Evolutionary conservation across 192 early-diverging fungal species (phyloP).

Genomic region (Coemansia aciculifera): DNA sequence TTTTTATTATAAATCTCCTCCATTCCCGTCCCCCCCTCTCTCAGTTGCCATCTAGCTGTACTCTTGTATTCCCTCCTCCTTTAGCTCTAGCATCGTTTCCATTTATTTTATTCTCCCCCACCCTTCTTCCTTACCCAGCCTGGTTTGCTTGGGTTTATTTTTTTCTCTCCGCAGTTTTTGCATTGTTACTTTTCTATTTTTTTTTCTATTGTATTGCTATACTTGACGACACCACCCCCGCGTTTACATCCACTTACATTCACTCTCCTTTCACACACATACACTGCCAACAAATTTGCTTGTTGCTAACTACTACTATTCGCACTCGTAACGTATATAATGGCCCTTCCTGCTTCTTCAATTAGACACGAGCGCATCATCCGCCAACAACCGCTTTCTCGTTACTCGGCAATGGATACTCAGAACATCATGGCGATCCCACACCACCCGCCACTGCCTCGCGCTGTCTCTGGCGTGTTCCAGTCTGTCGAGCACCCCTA

Average conservation of each 20-base stretch:
- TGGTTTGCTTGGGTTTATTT: slow-evolving; percentile 7
- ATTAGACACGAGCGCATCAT: slow-evolving; percentile 5
- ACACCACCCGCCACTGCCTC: slow-evolving; percentile 45
- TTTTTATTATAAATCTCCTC: background rate
- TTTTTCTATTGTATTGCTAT: background rate
- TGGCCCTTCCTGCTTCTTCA: background rate
- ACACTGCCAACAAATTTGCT: background rate
- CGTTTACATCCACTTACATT: background rate
- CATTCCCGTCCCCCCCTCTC: background rate
- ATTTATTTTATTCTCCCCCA: background rate
- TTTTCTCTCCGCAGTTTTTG: background rate
- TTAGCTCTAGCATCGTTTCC: background rate
- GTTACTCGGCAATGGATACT: slow-evolving; percentile 15
- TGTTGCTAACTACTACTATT: background rate
- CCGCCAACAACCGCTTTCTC: background rate
- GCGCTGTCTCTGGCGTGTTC: slow-evolving; percentile 43
- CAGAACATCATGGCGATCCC: slow-evolving; percentile 50
- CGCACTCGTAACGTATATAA: background rate
- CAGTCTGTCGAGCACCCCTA: slow-evolving; percentile 32
- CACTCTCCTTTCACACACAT: background rate
- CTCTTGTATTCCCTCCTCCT: background rate
- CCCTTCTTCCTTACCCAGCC: background rate
- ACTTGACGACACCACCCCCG: background rate
- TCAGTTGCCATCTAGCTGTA: background rate
- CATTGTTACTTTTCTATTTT: slow-evolving; percentile 4